Evolutionary conservation across 257 asterid species (phyloP).

Genomic region (Eustoma russellianum): DNA sequence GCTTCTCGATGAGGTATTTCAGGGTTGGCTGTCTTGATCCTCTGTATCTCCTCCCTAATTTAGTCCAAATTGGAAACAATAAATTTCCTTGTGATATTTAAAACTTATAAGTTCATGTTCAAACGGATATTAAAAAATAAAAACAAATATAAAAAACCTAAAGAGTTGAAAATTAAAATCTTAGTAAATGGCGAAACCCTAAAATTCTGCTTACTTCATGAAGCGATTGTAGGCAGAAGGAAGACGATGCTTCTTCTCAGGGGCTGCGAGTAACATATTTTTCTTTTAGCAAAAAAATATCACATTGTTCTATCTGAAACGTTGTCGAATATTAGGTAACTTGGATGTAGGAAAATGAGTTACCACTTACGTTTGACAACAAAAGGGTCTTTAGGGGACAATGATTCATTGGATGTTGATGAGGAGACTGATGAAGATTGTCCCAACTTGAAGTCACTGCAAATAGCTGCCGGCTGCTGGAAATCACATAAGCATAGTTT

Average conservation of each 20-base stretch:
- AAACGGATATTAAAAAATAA: too few species aligned
- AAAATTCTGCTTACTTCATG: conserved; percentile 66
- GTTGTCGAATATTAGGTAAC: too few species aligned
- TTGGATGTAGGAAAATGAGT: too few species aligned
- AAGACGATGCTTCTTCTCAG: conserved; percentile 95
- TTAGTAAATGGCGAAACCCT: background rate
- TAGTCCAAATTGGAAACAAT: background rate
- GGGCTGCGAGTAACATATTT: conserved; percentile 35
- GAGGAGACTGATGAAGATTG: conserved; percentile 57
- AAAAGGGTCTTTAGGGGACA: conserved; percentile 70
- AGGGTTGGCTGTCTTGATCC: conserved; percentile 84
- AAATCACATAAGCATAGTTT: background rate
- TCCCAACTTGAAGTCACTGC: conserved; percentile 58
- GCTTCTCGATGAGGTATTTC: conserved; percentile 99
- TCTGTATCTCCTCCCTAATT: conserved; percentile 85
- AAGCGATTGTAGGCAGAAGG: conserved; percentile 98
- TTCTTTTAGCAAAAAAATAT: too few species aligned
- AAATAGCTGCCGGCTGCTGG: conserved; percentile 24
- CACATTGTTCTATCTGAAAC: too few species aligned
- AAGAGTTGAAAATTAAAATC: background rate
- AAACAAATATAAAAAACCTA: too few species aligned
- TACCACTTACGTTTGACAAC: conserved; percentile 92
- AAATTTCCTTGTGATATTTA: too few species aligned
- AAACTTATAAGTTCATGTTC: background rate
- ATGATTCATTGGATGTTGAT: conserved; percentile 50